These are phyloP conservation scores for Helicostylum pulchrum DNA, from an alignment of 192 early-diverging fungal species.

Conservation along the genomic window DNA sequence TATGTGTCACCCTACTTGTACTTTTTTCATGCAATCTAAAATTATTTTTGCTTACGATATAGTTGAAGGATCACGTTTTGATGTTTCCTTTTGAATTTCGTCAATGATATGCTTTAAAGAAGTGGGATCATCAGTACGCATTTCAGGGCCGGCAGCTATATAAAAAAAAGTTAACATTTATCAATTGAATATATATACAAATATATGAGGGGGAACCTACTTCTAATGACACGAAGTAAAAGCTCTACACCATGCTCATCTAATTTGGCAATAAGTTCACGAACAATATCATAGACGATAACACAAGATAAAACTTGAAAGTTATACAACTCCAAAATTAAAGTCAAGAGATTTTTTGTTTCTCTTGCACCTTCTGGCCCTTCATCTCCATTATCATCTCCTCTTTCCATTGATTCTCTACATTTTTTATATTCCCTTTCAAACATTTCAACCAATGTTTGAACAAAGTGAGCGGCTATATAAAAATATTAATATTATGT, in stretches of 20 bases:
- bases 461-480: slow-evolving; percentile 67
- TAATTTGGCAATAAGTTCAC: slow-evolving; percentile 63
- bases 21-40: slow-evolving; percentile 23
- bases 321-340: slow-evolving; percentile 85
- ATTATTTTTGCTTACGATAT: slow-evolving; percentile 37
- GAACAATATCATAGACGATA: slow-evolving; percentile 85
- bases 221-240: slow-evolving; percentile 74
- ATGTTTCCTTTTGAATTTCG: slow-evolving; percentile 55
- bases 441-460: slow-evolving; percentile 70
- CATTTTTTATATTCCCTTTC: slow-evolving; percentile 53
- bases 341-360: slow-evolving; percentile 75
- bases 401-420: slow-evolving; percentile 29
- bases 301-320: slow-evolving; percentile 84
- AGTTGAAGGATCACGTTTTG: slow-evolving; percentile 39
- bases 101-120: slow-evolving; percentile 89
- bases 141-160: slow-evolving; percentile 71
- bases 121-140: slow-evolving; percentile 88
- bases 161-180: neutral
- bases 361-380: slow-evolving; percentile 58
- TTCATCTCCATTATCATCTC: slow-evolving; percentile 39
- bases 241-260: slow-evolving; percentile 87
- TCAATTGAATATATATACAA: neutral
- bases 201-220: slow-evolving; percentile 37
- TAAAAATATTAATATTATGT: neutral
- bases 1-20: neutral